These are phyloP conservation scores for Colletotrichum limetticola DNA, from an alignment of 2,329 filamentous ascomycete genomes.

Conservation along the genomic window DNA sequence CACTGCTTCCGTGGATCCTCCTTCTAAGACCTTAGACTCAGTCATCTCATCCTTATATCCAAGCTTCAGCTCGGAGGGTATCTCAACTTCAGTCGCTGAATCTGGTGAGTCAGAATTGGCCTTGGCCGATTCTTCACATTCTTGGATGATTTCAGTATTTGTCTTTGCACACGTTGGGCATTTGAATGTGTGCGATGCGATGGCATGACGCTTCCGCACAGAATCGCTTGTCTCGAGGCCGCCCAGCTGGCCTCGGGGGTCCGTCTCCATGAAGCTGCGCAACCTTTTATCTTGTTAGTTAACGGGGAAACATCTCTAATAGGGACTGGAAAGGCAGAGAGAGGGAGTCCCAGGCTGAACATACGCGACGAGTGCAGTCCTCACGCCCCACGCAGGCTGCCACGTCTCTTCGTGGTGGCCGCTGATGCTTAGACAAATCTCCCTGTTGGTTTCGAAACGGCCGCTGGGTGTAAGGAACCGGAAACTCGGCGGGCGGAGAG, in stretches of 20 bases:
- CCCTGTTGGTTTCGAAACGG: slow-evolving; percentile 94
- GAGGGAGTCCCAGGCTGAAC: slow-evolving; percentile 21
- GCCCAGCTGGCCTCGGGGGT: slow-evolving; percentile 87
- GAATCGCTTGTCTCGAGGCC: slow-evolving; percentile 81
- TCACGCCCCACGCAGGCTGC: slow-evolving; percentile 97
- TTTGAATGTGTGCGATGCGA: slow-evolving; percentile 71
- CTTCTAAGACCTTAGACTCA: slow-evolving; percentile 42
- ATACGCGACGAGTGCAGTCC: slow-evolving; percentile 81
- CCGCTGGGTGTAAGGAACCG: slow-evolving; percentile 93
- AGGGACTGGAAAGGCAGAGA: not conserved
- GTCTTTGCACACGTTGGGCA: slow-evolving; percentile 77
- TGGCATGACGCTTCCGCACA: slow-evolving; percentile 76
- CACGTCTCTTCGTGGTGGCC: slow-evolving; percentile 98
- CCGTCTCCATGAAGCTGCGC: slow-evolving; percentile 92
- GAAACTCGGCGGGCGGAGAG: slow-evolving; percentile 92
- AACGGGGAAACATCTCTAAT: not conserved
- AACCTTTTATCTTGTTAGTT: slow-evolving; percentile 54
- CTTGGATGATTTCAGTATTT: slow-evolving; percentile 79
- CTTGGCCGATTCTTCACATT: slow-evolving; percentile 70
- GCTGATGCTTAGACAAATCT: slow-evolving; percentile 94
- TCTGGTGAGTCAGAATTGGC: slow-evolving; percentile 43
- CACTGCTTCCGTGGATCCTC: not conserved
- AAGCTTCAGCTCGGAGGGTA: slow-evolving; percentile 70
- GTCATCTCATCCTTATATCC: slow-evolving; percentile 79
- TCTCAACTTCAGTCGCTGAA: slow-evolving; percentile 54